Conservation (phyloP, 176 grass and related monocot genomes). For the Hsuehochloa calcarea region DNA sequence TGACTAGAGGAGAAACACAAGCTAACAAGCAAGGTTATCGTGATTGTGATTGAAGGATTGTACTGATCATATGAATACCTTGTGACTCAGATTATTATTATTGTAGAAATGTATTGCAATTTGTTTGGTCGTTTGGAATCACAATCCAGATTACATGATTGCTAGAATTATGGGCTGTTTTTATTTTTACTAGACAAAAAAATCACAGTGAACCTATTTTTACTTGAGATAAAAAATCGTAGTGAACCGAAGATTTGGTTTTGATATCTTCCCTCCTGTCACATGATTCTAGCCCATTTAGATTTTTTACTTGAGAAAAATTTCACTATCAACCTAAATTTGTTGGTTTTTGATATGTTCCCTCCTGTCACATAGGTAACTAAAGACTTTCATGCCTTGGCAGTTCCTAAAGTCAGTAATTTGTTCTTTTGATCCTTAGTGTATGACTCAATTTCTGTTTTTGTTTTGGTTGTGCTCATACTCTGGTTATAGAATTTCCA, state of each 20-base stretch:
- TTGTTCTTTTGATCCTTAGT: no score
- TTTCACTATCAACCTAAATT: no score
- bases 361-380: background rate
- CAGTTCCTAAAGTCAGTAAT: background rate
- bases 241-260: background rate
- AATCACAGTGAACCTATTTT: no score
- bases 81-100: background rate
- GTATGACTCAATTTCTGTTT: no score
- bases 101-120: background rate
- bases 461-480: no score
- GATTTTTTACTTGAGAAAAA: no score
- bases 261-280: background rate
- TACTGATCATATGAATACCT: background rate
- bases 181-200: background rate
- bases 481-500: no score
- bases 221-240: background rate
- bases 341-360: no score
- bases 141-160: background rate
- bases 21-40: background rate
- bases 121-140: background rate
- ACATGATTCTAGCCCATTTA: no score
- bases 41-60: background rate
- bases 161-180: background rate
- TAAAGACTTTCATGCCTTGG: background rate
- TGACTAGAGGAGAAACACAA: background rate